Base-by-base conservation (phyloP, 768 basidiomycete genomes). In the Termitomyces eurrhizus region DNA sequence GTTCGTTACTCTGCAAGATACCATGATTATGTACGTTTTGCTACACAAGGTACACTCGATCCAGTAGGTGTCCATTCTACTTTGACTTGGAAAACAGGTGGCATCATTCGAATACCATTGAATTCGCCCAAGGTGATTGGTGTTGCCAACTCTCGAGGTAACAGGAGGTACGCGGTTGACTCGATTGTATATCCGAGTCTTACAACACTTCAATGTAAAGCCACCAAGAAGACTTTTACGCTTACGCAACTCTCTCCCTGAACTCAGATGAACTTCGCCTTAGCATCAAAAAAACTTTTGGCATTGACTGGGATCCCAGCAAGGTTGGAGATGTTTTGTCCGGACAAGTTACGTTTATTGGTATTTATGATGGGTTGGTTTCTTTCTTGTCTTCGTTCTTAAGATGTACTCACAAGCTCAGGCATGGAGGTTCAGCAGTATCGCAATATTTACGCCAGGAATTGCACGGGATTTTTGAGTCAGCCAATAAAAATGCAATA, bases 341-440 rank as follows among this genome's bases (percentile, higher is more conserved):
- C 1, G 75, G 84, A 33, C 93, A 97, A 72, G 90, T 87, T 7
- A 80, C 93, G 6, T 94, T 92, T 66, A 84, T 93, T 41, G 95
- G 94, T 35, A 88, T 97, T 59, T 97, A 94, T 70, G 95, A 97
- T 60, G 95, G 95, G 92, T 92, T 66, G 59, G 81, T 71, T n/a
- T 48, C 35, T 53, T 8, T 51, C 59, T 33, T 49, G 16, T 52
- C 45, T 42, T 26, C 24, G n/a, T 33, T 13, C 56, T 29, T 44
- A 24, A 41, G 33, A 18, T 9, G 26, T 61, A 51, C 67, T 61
- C 60, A 63, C 51, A 44, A 48, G 16, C 36, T n/a, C 57, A 94
- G 92, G 8, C 95, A 97, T 68, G 95, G 95, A 7, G 95, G 95
- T 9, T 88, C 88, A n/a, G 88, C 88, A 11, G 93, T 95, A 18